A percentile compares a stretch with the other conserved stretches of the same genome.
Conservation (phyloP, 2,329 filamentous ascomycete species). For the Tolypocladium cylindrosporum region DNA sequence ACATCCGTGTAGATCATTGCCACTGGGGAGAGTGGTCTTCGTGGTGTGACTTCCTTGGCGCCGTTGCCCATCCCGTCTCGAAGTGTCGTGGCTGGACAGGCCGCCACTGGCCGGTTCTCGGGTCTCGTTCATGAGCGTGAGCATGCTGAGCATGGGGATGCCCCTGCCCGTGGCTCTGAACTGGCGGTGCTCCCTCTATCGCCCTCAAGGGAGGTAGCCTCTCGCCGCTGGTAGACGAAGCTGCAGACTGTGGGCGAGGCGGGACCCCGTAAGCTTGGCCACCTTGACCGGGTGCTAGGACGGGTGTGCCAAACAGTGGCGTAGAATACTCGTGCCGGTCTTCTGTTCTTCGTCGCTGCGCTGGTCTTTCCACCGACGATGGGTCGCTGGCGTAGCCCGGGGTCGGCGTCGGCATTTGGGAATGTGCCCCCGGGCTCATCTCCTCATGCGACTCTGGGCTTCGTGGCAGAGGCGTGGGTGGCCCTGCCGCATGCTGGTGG, state of each 20-base stretch:
- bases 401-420: conserved; percentile 15
- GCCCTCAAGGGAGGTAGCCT: conserved; percentile 37
- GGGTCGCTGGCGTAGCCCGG: conserved; percentile 30
- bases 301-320: conserved; percentile 27
- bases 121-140: conserved; percentile 20
- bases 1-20: not conserved
- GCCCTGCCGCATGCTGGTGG: conserved; percentile 40
- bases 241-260: conserved; percentile 26
- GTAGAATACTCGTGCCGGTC: conserved; percentile 32
- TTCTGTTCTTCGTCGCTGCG: conserved; percentile 37
- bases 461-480: conserved; percentile 37
- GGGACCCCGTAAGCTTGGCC: conserved; percentile 25
- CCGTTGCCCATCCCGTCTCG: conserved; percentile 27
- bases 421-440: conserved; percentile 22
- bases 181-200: conserved; percentile 27
- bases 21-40: conserved; percentile 7
- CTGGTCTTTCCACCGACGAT: conserved; percentile 33
- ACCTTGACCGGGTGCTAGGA: conserved; percentile 30
- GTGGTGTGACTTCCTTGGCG: conserved; percentile 12
- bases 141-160: conserved; percentile 9
- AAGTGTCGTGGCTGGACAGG: conserved; percentile 18
- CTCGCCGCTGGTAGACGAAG: conserved; percentile 27
- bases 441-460: conserved; percentile 25
- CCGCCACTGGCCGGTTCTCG: conserved; percentile 25
- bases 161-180: conserved; percentile 11